Percentiles rank a stretch among this genome's conserved stretches.
These are phyloP conservation scores for Mariannaea elegans DNA, from an alignment of 2,329 filamentous ascomycete species.

Conservation along the genomic window DNA sequence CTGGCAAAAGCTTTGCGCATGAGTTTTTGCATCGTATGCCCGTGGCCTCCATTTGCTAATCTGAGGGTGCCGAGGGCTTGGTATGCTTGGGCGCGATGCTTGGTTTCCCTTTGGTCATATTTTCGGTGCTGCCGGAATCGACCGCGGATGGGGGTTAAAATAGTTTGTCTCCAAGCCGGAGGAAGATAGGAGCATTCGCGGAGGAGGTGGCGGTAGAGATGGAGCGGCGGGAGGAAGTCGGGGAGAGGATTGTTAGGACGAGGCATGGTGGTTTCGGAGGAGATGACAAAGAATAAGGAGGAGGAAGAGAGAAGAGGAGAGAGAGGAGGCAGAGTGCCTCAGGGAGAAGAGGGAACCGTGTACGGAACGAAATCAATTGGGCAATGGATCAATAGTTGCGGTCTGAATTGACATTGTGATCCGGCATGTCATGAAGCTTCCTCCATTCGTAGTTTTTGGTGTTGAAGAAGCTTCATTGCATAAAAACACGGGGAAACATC, in stretches of 20 bases:
- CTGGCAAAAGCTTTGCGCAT: slow-evolving; percentile 63
- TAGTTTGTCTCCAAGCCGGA: slow-evolving; percentile 55
- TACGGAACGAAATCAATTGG: not conserved
- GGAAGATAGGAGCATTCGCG: slow-evolving; percentile 70
- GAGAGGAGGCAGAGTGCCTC: slow-evolving; percentile 22
- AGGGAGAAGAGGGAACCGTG: not conserved
- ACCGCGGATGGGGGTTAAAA: slow-evolving; percentile 53
- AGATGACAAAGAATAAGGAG: not conserved
- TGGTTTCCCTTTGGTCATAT: slow-evolving; percentile 39
- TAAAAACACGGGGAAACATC: too few relatives aligned
- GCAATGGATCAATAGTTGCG: too few relatives aligned
- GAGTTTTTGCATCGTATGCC: slow-evolving; percentile 56
- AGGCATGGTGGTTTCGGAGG: slow-evolving; percentile 38
- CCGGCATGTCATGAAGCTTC: too few relatives aligned
- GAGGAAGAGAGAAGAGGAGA: not conserved
- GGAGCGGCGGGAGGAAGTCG: slow-evolving; percentile 36
- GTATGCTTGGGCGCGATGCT: slow-evolving; percentile 52
- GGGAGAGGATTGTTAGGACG: slow-evolving; percentile 39
- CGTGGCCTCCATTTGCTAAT: slow-evolving; percentile 62
- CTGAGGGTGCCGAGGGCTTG: slow-evolving; percentile 57
- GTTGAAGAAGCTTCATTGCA: too few relatives aligned
- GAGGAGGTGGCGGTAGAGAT: slow-evolving; percentile 66
- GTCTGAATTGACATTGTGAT: too few relatives aligned
- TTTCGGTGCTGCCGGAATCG: slow-evolving; percentile 56
- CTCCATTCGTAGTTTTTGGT: too few relatives aligned